Evolutionary conservation across 352 stramenopile genomes (phyloP).

Genomic region (Stramenopiles sp.): DNA sequence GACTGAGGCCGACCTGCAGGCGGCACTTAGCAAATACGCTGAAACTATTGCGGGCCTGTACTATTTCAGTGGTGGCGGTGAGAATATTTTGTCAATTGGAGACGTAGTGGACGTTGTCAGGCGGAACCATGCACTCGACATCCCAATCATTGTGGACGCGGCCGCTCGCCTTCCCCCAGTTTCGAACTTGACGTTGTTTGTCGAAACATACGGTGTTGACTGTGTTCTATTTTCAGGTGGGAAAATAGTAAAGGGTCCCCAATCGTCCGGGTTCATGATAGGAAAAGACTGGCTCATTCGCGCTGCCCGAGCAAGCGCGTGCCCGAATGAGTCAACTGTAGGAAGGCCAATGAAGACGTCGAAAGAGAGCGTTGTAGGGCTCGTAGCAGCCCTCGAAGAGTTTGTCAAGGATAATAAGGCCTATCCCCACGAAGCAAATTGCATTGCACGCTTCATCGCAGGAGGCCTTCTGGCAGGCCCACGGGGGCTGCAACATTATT

Average conservation of each 20-base stretch:
- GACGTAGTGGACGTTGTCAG: not conserved
- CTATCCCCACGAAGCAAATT: not conserved
- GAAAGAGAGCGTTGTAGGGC: not conserved
- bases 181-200: not conserved
- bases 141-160: not conserved
- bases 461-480: not conserved
- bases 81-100: constrained; percentile 1
- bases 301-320: not conserved
- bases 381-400: not conserved
- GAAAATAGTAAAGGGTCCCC: not conserved
- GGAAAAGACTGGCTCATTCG: not conserved
- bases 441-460: not conserved
- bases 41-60: not conserved
- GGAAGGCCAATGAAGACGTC: not conserved
- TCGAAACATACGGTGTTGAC: not conserved
- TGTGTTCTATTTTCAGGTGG: constrained; percentile 6
- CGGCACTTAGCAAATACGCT: not conserved
- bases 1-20: not conserved
- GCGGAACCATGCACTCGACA: not conserved
- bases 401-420: not conserved
- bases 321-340: not conserved
- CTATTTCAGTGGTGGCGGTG: not conserved
- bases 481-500: not conserved
- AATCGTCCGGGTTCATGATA: not conserved
- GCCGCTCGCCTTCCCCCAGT: not conserved